A percentile compares a stretch with the other conserved stretches of the same genome.
These are phyloP conservation scores for Diaporthe eres DNA, from an alignment of 2,329 filamentous ascomycete species.

Conservation along the genomic window DNA sequence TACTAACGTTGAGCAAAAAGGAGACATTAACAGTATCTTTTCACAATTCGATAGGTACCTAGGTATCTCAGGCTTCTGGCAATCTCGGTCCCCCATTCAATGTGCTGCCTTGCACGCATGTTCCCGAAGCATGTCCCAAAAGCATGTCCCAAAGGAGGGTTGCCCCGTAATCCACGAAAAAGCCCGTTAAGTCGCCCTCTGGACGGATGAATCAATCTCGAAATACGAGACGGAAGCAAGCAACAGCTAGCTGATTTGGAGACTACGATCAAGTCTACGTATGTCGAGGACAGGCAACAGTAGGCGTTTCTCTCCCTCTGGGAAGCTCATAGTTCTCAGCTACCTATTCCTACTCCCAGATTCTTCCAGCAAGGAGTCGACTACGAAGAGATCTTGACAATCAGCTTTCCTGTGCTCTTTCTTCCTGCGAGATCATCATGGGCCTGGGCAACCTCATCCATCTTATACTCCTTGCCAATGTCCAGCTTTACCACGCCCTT, in stretches of 20 bases:
- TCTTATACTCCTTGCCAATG: slow-evolving; percentile 41
- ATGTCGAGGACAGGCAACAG: neutral
- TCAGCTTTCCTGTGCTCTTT: slow-evolving; percentile 42
- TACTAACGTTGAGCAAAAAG: no score
- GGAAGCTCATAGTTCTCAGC: neutral
- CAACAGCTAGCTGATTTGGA: neutral
- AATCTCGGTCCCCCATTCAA: no score
- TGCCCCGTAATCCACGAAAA: no score
- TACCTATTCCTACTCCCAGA: neutral
- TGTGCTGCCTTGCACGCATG: neutral
- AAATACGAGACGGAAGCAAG: neutral
- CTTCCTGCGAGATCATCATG: slow-evolving; percentile 40
- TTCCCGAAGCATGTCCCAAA: neutral
- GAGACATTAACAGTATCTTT: no score
- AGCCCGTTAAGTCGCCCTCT: neutral
- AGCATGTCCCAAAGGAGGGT: neutral
- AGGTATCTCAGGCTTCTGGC: no score
- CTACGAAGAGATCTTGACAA: slow-evolving; percentile 41
- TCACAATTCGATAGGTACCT: no score
- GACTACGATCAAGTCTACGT: neutral
- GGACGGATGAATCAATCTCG: neutral
- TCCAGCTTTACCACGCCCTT: slow-evolving; percentile 42
- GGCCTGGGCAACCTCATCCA: slow-evolving; percentile 41
- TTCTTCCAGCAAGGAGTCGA: neutral
- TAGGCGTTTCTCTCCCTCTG: neutral